Base-by-base conservation (phyloP, 768 basidiomycete species). In the Hebeloma cylindrosporum region DNA sequence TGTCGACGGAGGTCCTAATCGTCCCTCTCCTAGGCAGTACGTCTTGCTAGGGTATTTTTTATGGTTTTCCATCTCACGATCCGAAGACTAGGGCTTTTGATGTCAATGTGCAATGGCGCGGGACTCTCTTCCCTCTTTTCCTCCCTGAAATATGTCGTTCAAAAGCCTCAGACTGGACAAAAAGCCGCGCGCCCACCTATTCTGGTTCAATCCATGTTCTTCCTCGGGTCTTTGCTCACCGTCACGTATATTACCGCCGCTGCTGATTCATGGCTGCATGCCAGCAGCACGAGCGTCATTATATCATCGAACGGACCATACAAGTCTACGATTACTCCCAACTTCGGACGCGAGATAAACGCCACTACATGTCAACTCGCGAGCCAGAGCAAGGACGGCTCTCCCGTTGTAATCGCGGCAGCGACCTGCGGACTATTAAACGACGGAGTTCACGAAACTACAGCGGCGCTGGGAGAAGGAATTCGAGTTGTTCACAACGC, bases 191-290 rank as follows among this genome's bases (percentile, higher is more conserved):
- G 1, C 11, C 40, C 40, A 7, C 40, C 40, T 9, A 23, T 42
- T 10, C 40, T 42, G 14, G 30, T 6, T 7, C 40, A 42, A 32
- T 42, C 40, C 11, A 25, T 42, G 13, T 25, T 42, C 20, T 42
- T 33, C 30, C 40, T 42, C 9, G 40, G 30, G 1, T 42, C 40
- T 23, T 23, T 42, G 20, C 30, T 42, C 6, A 9, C 29, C 8
- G 40, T 33, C 17, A 42, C 40, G 8, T 42, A 42, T 23, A 11
- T 42, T 20, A 29, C 40, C 8, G 40, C 40, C 18, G 40, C 29
- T n/a, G 40, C 40, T 13, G 40, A 42, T 33, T 28, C 40, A 8
- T 42, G 40, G 40, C 30, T 42, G n/a, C 40, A 42, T 31, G 30
- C 28, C 14, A 32, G 28, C 30, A 42, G 40, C 21, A 31, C 17